Evolutionary conservation across 2,329 filamentous ascomycete genomes (phyloP).

Genomic region (Aspergillus niger): DNA sequence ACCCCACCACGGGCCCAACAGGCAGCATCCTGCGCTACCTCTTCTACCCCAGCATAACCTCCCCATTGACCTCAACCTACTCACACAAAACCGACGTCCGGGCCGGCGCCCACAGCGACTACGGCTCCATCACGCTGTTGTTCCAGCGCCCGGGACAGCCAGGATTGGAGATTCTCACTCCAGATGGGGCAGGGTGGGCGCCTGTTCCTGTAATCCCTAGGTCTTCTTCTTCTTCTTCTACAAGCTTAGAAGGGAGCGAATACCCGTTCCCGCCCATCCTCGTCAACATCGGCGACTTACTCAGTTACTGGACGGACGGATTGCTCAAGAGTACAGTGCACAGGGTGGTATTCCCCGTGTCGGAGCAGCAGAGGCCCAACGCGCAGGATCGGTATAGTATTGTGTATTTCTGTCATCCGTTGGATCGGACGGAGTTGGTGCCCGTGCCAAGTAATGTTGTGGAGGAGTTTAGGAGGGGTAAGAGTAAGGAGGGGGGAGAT

Average conservation of each 20-base stretch:
- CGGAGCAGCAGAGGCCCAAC: slow-evolving; percentile 41
- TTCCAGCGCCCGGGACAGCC: slow-evolving; percentile 85
- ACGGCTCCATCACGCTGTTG: slow-evolving; percentile 68
- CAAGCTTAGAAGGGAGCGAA: too few species aligned
- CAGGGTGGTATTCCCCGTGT: slow-evolving; percentile 72
- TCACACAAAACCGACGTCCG: slow-evolving; percentile 66
- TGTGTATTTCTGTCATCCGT: slow-evolving; percentile 65
- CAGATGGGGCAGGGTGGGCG: slow-evolving; percentile 56
- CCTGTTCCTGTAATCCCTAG: slow-evolving; percentile 67
- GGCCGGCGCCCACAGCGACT: slow-evolving; percentile 90
- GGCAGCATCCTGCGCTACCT: slow-evolving; percentile 70
- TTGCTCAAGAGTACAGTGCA: slow-evolving; percentile 86
- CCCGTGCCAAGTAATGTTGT: slow-evolving; percentile 58
- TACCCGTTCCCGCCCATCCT: slow-evolving; percentile 69
- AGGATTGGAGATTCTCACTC: slow-evolving; percentile 78
- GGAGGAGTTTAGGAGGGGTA: slow-evolving; percentile 38
- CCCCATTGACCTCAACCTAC: slow-evolving; percentile 44
- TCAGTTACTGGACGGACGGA: slow-evolving; percentile 88
- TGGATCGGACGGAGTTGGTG: slow-evolving; percentile 57
- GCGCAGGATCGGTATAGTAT: slow-evolving; percentile 58
- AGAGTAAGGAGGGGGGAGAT: slow-evolving; percentile 29
- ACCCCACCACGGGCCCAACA: slow-evolving; percentile 51
- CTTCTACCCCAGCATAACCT: slow-evolving; percentile 65
- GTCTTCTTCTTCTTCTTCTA: not conserved
- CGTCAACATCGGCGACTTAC: slow-evolving; percentile 70